Evolutionary conservation across 2,329 filamentous ascomycete genomes (phyloP).

Genomic region (Microthyrium microscopicum): DNA sequence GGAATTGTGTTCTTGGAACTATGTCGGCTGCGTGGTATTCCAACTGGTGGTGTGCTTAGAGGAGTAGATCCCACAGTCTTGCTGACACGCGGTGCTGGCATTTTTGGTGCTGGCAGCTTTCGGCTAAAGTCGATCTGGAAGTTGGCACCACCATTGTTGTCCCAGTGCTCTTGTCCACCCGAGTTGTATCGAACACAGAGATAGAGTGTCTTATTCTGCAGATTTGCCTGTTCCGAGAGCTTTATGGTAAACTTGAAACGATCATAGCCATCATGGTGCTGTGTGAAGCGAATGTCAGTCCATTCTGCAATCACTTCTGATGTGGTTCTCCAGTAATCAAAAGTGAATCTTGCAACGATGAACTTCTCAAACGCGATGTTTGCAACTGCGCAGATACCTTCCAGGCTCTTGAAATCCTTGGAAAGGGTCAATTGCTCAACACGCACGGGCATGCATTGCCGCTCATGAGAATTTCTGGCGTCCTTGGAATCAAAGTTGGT

Average conservation of each 20-base stretch:
- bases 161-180: conserved; percentile 77
- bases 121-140: conserved; percentile 90
- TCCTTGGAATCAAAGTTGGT: too few relatives aligned
- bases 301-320: conserved; percentile 89
- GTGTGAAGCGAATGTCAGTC: conserved; percentile 55
- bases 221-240: conserved; percentile 73
- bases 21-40: conserved; percentile 32
- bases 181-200: conserved; percentile 83
- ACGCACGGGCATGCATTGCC: conserved; percentile 51
- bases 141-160: conserved; percentile 76
- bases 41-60: conserved; percentile 36
- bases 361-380: conserved; percentile 82
- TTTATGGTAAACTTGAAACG: conserved; percentile 91
- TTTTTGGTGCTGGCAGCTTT: conserved; percentile 41
- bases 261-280: conserved; percentile 54
- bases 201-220: conserved; percentile 84
- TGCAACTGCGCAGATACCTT: conserved; percentile 69
- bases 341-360: conserved; percentile 83
- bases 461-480: conserved; percentile 46
- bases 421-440: conserved; percentile 81
- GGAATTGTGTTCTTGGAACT: conserved; percentile 21
- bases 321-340: conserved; percentile 97
- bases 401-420: conserved; percentile 66
- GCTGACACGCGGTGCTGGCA: conserved; percentile 24
- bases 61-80: conserved; percentile 22